Percentiles rank a stretch among this genome's conserved stretches.
Evolutionary conservation across 2,329 filamentous ascomycete species (phyloP).

Genomic region (Hypoxylon rubiginosum): DNA sequence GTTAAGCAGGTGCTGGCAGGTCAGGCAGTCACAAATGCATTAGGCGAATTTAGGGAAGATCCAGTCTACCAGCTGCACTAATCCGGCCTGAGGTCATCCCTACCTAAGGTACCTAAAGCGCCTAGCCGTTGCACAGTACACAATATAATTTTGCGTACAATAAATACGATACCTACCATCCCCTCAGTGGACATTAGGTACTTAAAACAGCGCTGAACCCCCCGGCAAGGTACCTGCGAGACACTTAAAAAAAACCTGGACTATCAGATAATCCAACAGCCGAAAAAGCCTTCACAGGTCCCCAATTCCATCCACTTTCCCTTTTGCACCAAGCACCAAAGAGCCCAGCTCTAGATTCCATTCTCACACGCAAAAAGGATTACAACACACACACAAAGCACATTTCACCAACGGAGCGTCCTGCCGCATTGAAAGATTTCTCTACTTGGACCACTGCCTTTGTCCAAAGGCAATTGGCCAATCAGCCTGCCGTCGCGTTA

Average conservation of each 20-base stretch:
- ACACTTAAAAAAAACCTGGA: conserved; percentile 20
- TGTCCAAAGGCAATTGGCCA: conserved; percentile 50
- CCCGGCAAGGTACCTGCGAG: conserved; percentile 13
- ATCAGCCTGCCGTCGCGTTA: conserved; percentile 46
- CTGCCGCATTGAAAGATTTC: conserved; percentile 32
- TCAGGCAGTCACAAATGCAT: conserved; percentile 6
- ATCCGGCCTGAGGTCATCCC: conserved; percentile 26
- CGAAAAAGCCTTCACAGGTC: conserved; percentile 44
- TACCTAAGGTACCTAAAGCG: conserved; percentile 4
- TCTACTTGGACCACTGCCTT: conserved; percentile 37
- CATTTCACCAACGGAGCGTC: conserved; percentile 19
- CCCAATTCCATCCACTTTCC: conserved; percentile 36
- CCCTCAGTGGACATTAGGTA: not conserved
- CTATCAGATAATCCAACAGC: conserved; percentile 44
- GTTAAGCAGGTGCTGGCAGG: too few species aligned
- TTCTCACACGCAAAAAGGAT: conserved; percentile 19
- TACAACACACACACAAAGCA: conserved; percentile 21
- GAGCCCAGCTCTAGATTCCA: conserved; percentile 23
- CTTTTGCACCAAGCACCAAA: conserved; percentile 31
- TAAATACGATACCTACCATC: too few species aligned
- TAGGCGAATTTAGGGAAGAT: conserved; percentile 17
- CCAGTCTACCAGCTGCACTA: conserved; percentile 18
- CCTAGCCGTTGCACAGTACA: too few species aligned
- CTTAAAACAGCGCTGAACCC: not conserved
- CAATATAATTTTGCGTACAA: too few species aligned